Conservation (phyloP, 768 basidiomycete species). For the Xerocomellus chrysenteron region DNA sequence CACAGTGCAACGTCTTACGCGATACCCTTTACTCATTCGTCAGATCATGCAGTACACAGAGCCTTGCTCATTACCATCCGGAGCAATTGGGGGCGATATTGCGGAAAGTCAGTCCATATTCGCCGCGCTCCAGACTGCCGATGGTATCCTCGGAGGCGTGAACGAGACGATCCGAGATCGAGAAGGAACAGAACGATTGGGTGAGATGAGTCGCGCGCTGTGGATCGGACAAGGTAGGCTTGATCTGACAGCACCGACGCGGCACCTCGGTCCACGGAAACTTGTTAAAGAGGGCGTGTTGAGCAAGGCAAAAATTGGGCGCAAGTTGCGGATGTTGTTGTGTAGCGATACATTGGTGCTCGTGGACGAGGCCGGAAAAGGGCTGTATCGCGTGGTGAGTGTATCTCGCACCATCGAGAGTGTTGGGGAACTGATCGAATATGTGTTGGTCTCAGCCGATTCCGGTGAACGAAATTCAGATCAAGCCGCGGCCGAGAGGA, state of each 20-base stretch:
- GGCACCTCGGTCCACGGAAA: slow-evolving; percentile 75
- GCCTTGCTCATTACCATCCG: slow-evolving; percentile 29
- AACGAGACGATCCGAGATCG: slow-evolving; percentile 88
- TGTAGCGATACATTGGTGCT: slow-evolving; percentile 91
- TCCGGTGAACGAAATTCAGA: slow-evolving; percentile 62
- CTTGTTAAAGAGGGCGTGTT: slow-evolving; percentile 79
- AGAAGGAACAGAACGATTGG: slow-evolving; percentile 77
- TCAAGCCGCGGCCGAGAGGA: slow-evolving; percentile 65
- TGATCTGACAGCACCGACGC: slow-evolving; percentile 88
- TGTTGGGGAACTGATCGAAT: not conserved
- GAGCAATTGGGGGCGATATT: slow-evolving; percentile 4
- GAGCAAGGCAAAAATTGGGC: slow-evolving; percentile 80
- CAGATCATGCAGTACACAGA: slow-evolving; percentile 85
- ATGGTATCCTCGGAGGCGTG: slow-evolving; percentile 72
- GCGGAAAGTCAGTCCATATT: slow-evolving; percentile 59
- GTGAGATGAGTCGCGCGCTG: slow-evolving; percentile 69
- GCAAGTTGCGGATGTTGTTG: slow-evolving; percentile 72
- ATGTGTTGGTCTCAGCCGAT: slow-evolving; percentile 53
- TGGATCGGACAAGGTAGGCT: slow-evolving; percentile 89
- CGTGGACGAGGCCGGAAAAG: slow-evolving; percentile 67
- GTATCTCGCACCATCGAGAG: not conserved
- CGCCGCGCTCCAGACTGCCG: slow-evolving; percentile 58
- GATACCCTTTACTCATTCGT: slow-evolving; percentile 87
- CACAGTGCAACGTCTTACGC: slow-evolving; percentile 91
- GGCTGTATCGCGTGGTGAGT: slow-evolving; percentile 81